Evolutionary conservation across 495 filamentous ascomycete species (phyloP), one percentile per base, ranked within the genome.

Genomic region (Podospora sp.): DNA sequence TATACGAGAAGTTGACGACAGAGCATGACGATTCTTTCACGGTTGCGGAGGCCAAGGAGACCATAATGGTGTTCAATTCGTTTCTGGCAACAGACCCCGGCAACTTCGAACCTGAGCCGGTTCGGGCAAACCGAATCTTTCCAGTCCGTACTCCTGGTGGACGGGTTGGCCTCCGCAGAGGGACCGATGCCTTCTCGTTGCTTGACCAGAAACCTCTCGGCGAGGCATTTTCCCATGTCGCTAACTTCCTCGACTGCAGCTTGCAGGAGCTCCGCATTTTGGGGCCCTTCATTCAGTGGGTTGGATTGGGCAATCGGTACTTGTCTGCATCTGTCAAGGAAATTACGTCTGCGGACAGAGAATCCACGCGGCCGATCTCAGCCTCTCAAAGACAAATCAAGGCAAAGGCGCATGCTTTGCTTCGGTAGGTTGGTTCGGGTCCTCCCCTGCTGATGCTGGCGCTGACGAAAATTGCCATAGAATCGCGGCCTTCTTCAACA

Each of bases 211-310:
- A 76, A 29, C 60, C 65, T 1, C 73, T 81, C 0, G 49, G 56
- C 2, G 62, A 71, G 22, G 56, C 60, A 9, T 84, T 83, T 36
- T 40, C 40, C 5, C 66, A 22, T 16, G 69, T 62, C 35, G 71
- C 72, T 21, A 77, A 75, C 33, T 22, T 81, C 12, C 71, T 83
- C 16, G 79, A 82, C 66, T 84, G 77, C 62, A 64, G 29, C 26
- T 22, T 77, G 8, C 72, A 78, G 51, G 77, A 84, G 9, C 60
- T 82, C 7, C 67, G 33, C 14, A 57, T 49, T 1, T 64, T 84
- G 24, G 27, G 62, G 46, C 74, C 78, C 2, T 77, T 84, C 51
- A 55, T 83, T 2, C 51, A 66, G 29, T 80, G 77, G 73, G 55
- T 74, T 14, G 69, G 2, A 69, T 82, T 2, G 68, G 75, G 33